These are phyloP conservation scores for Trichoderma sp. DNA, from an alignment of 2,329 filamentous ascomycete genomes.

Conservation along the genomic window DNA sequence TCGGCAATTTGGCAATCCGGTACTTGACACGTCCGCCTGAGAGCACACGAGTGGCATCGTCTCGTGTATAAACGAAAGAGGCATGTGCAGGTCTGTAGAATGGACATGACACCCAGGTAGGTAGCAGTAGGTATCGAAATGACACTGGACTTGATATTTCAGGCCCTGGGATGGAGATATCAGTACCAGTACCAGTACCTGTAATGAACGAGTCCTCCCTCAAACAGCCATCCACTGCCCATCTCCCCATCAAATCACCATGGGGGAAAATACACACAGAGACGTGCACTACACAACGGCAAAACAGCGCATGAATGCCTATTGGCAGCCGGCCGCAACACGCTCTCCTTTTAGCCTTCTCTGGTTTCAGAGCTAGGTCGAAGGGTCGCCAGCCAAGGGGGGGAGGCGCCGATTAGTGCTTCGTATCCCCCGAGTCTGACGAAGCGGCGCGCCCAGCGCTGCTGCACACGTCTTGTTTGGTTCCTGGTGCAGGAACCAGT, in stretches of 20 bases:
- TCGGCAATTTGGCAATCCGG: background rate
- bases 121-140: too few species aligned
- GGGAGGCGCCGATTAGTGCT: constrained; percentile 25
- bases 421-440: constrained; percentile 27
- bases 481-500: constrained; percentile 28
- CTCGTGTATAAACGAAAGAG: background rate
- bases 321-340: constrained; percentile 1
- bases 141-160: too few species aligned
- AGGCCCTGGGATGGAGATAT: too few species aligned
- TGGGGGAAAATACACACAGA: too few species aligned
- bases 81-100: too few species aligned
- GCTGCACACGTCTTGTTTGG: constrained; percentile 16
- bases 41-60: background rate
- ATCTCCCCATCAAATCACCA: too few species aligned
- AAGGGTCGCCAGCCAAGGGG: constrained; percentile 10
- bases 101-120: too few species aligned
- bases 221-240: too few species aligned
- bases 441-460: constrained; percentile 15
- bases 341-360: constrained; percentile 23
- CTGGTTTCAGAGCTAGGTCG: constrained; percentile 3
- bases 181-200: too few species aligned
- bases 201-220: too few species aligned
- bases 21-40: background rate
- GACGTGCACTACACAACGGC: too few species aligned
- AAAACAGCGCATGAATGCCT: background rate